A percentile compares a stretch with the other conserved stretches of the same genome.
These are phyloP conservation scores for Cadophora malorum DNA, from an alignment of 2,329 filamentous ascomycete genomes.

Conservation along the genomic window DNA sequence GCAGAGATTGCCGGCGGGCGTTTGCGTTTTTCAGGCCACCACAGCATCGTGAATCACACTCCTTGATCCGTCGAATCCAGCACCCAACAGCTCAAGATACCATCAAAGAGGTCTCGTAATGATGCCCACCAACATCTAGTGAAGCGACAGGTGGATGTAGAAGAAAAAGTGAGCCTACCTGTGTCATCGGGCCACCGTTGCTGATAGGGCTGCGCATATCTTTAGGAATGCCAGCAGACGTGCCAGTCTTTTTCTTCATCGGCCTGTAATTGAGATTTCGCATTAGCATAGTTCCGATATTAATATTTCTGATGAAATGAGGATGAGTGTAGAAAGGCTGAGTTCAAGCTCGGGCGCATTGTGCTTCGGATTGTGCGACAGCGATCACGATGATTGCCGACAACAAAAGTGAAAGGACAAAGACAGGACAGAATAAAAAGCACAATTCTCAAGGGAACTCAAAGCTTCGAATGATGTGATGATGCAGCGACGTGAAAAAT, in stretches of 20 bases:
- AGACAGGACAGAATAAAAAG: conserved; percentile 21
- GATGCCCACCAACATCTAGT: not conserved
- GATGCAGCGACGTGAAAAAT: conserved; percentile 26
- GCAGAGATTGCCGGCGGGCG: conserved; percentile 42
- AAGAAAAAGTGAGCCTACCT: conserved; percentile 53
- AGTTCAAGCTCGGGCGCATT: conserved; percentile 14
- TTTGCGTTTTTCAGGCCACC: conserved; percentile 35
- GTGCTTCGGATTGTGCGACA: conserved; percentile 40
- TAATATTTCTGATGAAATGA: conserved; percentile 7
- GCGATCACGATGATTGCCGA: conserved; percentile 30
- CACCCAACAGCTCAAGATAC: conserved; percentile 12
- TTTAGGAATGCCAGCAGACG: conserved; percentile 72
- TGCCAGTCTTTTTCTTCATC: conserved; percentile 73
- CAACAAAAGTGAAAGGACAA: conserved; percentile 31
- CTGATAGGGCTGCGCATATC: conserved; percentile 63
- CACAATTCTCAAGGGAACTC: conserved; percentile 23
- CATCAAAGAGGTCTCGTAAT: not conserved
- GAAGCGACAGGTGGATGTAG: conserved; percentile 3
- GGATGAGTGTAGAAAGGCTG: conserved; percentile 19
- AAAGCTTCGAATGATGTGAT: conserved; percentile 18
- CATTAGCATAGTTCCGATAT: conserved; percentile 35
- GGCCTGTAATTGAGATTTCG: conserved; percentile 57
- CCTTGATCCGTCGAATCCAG: conserved; percentile 22
- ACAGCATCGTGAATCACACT: conserved; percentile 31
- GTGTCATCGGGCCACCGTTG: conserved; percentile 51